Base-by-base conservation (phyloP, 768 basidiomycete genomes). In the Leccinum obscurum region DNA sequence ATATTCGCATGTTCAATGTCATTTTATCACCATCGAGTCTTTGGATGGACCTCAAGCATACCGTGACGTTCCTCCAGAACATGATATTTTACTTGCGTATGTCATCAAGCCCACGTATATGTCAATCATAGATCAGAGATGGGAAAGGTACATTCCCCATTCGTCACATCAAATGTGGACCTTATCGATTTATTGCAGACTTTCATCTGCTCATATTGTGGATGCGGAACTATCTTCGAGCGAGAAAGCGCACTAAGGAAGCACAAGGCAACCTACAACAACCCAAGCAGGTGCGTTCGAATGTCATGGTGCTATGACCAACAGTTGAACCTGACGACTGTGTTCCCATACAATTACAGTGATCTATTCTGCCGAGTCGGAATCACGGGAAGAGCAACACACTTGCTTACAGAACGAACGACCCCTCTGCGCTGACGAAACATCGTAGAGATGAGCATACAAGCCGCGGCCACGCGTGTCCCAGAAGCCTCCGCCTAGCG, bases 361-460 rank as follows among this genome's bases (percentile, higher is more conserved):
- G 11, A 0, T 1, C 10, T 15, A 20, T 15, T 14, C 52, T 55
- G 28, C 44, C 7, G 53, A 32, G 2, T 15, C n/a, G 1, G 2
- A 39, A 10, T 11, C 4, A 20, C 17, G 1, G 7, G 44, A 50
- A 20, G 34, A 22, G 17, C n/a, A 6, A 3, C 66, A 62, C 44
- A 2, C n/a, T 3, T 70, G 1, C n/a, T 3, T 70, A 59, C 60
- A 44, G 24, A 15, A 66, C 69, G 3, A 24, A 54, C 6, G 69
- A 70, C 34, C 64, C 49, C 0, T 61, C 64, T 3, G n/a, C 60
- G 2, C 39, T 71, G 3, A 62, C 59, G 17, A 68, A 55, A 32
- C 67, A 70, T 26, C 59, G 67, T 1, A 60, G 17, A 17, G 41
- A 15, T 4, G 7, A 1, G 0, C 69, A 71, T 64, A 70, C 48